phyloP scores from a whole-genome alignment of 2,329 filamentous ascomycete genomes.

The Arachnomyces sp. region DNA sequence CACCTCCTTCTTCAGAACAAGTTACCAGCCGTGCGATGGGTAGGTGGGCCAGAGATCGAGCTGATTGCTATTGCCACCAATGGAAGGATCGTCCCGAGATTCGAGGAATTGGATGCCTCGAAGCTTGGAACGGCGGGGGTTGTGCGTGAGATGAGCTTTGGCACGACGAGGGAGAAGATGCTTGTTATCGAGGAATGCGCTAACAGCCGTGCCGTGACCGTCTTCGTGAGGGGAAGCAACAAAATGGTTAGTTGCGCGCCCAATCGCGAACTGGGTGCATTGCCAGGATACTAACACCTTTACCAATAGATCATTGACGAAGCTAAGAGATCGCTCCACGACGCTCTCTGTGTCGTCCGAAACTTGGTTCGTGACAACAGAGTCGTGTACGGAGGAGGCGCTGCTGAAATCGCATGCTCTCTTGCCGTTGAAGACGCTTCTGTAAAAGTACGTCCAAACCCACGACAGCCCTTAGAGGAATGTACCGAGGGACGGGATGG shows the following conservation, averaged over 20 bases:
- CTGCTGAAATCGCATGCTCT: slow-evolving; percentile 94
- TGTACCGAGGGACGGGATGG: too few relatives aligned
- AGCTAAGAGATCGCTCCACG: slow-evolving; percentile 93
- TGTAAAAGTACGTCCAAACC: slow-evolving; percentile 51
- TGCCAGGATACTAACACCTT: background rate
- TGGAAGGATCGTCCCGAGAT: slow-evolving; percentile 91
- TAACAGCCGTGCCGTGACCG: slow-evolving; percentile 90
- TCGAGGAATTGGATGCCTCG: slow-evolving; percentile 83
- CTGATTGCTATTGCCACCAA: slow-evolving; percentile 98
- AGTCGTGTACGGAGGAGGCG: slow-evolving; percentile 93
- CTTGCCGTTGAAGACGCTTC: slow-evolving; percentile 92
- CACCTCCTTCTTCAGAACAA: slow-evolving; percentile 93
- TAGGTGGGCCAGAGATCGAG: slow-evolving; percentile 95
- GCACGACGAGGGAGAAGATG: slow-evolving; percentile 98
- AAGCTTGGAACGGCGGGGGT: slow-evolving; percentile 87
- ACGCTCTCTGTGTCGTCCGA: slow-evolving; percentile 93
- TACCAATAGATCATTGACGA: slow-evolving; percentile 82
- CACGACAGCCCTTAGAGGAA: slow-evolving; percentile 8
- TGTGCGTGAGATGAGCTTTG: slow-evolving; percentile 91
- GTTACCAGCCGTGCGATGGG: slow-evolving; percentile 93
- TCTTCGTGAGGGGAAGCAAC: slow-evolving; percentile 95
- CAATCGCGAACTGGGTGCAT: slow-evolving; percentile 1
- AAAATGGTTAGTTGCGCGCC: slow-evolving; percentile 68
- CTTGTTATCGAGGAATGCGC: slow-evolving; percentile 98
- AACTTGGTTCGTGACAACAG: slow-evolving; percentile 95